Conservation (phyloP, 768 basidiomycete species). For the Mycena venus region DNA sequence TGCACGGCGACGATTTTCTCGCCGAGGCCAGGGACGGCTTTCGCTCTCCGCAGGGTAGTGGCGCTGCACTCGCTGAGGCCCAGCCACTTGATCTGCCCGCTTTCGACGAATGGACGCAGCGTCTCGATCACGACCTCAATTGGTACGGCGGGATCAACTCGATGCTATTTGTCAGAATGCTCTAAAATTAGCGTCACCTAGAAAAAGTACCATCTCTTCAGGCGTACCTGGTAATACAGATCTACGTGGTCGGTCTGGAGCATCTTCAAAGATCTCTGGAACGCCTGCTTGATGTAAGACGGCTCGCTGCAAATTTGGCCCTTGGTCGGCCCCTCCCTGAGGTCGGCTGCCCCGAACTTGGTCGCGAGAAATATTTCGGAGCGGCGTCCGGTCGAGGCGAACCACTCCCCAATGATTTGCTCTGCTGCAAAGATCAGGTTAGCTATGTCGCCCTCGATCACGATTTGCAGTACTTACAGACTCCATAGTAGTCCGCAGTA, state of each 20-base stretch:
- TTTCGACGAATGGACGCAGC: conserved; percentile 34
- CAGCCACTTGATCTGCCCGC: conserved; percentile 46
- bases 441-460: neutral
- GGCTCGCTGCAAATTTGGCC: conserved; percentile 48
- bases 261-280: conserved; percentile 46
- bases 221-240: conserved; percentile 45
- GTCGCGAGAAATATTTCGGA: conserved; percentile 62
- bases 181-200: neutral
- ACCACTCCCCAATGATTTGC: conserved; percentile 59
- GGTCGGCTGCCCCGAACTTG: conserved; percentile 54
- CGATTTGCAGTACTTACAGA: neutral
- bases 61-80: conserved; percentile 49
- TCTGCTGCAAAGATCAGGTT: conserved; percentile 32
- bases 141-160: conserved; percentile 32
- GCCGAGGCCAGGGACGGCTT: conserved; percentile 39
- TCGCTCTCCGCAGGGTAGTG: conserved; percentile 42
- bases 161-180: conserved; percentile 28
- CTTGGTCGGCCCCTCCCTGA: conserved; percentile 22
- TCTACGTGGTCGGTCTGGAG: conserved; percentile 46
- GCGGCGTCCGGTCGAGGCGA: conserved; percentile 30
- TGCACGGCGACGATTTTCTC: conserved; percentile 41
- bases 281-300: conserved; percentile 42
- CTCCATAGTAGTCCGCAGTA: conserved; percentile 53
- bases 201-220: neutral
- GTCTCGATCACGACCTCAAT: conserved; percentile 42